Evolutionary conservation across 1,139 yeast species (phyloP), one percentile per base, ranked within the genome.

Genomic region (Yamadazyma taylorii): DNA sequence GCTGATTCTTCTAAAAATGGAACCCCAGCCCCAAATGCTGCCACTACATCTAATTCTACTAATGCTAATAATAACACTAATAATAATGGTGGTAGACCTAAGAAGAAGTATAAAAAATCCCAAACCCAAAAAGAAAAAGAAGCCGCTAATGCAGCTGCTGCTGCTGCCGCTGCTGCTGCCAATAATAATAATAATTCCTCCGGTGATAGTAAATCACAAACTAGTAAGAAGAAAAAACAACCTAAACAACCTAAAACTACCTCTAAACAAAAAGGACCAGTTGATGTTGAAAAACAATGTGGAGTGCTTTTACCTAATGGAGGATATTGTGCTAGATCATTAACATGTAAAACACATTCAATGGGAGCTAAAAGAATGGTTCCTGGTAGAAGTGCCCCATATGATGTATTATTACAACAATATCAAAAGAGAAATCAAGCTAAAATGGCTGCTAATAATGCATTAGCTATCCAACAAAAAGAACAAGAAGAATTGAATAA

Each of bases 331-430:
- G 96, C 97, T 5, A 75, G 98, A 38, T 88, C 97, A 0, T 70
- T 92, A 45, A 92, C 98, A 0, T 92, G 98, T 72, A 92, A 92
- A 58, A 89, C 97, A 0, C 98, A 92, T 61, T 87, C 97, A 1
- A 90, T 92, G 97, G 97, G 97, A 19, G 96, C 97, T 17, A 92
- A 92, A 54, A 77, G 98, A 51, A 92, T 96, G 1, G 98, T 92
- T 17, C 80, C 80, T 22, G 98, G 98, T 5, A 75, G 98, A 51
- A 81, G 95, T 36, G 90, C 94, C 7, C 90, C 97, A 0, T 92
- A 89, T 60, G 98, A 92, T 61, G 81, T 81, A 17, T 68, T 92
- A 37, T 69, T 92, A 41, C 90, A 92, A 30, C 92, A 87, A 32
- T 90, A 92, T 57, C 98, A 92, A 62, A 82, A 89, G 55, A 78